Conservation (phyloP, 768 basidiomycete species). For the Bullera alba region DNA sequence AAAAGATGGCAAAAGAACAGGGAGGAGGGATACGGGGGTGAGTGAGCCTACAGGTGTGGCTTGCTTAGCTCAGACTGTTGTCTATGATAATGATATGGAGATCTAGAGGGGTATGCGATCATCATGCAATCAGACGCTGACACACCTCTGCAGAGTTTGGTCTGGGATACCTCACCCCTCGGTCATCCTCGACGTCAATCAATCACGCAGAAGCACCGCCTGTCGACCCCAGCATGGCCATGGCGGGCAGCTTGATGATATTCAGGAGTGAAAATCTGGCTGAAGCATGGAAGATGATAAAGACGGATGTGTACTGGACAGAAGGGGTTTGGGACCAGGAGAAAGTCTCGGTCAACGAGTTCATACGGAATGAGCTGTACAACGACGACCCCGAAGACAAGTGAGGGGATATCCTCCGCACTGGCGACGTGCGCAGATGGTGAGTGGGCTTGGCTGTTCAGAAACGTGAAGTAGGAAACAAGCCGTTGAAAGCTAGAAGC, state of each 20-base stretch:
- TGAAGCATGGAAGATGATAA: constrained; percentile 31
- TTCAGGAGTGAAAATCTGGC: constrained; percentile 18
- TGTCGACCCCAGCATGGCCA: constrained; percentile 3
- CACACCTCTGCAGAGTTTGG: constrained; percentile 12
- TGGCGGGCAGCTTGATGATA: constrained; percentile 32
- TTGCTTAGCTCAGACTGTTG: not conserved
- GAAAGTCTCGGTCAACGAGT: constrained; percentile 28
- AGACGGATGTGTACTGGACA: constrained; percentile 40
- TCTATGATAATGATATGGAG: not conserved
- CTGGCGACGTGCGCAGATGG: no score
- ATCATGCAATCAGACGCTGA: not conserved
- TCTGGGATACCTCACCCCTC: constrained; percentile 16
- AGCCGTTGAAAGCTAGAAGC: no score
- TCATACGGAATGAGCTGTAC: constrained; percentile 9
- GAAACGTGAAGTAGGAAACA: no score
- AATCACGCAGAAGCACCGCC: not conserved
- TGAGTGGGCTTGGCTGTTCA: no score
- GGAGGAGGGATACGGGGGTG: constrained; percentile 18
- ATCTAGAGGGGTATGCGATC: not conserved
- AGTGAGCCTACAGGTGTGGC: constrained; percentile 2
- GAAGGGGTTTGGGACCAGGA: constrained; percentile 42
- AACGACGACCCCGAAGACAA: no score
- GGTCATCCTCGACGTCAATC: constrained; percentile 2
- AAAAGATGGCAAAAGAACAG: constrained; percentile 14
- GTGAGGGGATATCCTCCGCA: no score